A percentile compares a stretch with the other conserved stretches of the same genome.
Evolutionary conservation across 345 rosid species (phyloP).

Genomic region (Lumnitzera racemosa): DNA sequence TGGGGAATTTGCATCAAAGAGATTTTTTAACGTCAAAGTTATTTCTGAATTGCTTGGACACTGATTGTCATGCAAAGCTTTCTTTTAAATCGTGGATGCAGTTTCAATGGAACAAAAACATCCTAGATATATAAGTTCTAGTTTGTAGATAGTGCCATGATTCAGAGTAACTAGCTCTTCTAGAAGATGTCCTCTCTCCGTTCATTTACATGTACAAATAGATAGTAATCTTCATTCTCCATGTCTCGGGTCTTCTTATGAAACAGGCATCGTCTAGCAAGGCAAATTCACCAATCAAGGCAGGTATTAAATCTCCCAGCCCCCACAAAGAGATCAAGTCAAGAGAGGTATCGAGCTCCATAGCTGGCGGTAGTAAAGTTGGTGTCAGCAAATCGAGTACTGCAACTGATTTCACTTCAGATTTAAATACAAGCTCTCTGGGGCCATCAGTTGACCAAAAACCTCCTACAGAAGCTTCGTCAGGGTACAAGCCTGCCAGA

Average conservation of each 20-base stretch:
- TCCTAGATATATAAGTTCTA: no score
- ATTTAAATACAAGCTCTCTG: slow-evolving; percentile 8
- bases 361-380: slow-evolving; percentile 15
- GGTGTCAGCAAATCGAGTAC: slow-evolving; percentile 7
- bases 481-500: slow-evolving; percentile 9
- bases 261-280: slow-evolving; percentile 23
- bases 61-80: no score
- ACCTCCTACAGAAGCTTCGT: slow-evolving; percentile 11
- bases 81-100: no score
- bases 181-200: no score
- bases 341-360: slow-evolving; percentile 17
- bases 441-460: slow-evolving; percentile 8
- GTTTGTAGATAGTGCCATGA: no score
- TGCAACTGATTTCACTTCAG: slow-evolving; percentile 1
- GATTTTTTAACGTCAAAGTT: no score
- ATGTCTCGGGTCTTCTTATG: neutral
- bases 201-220: no score
- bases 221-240: no score
- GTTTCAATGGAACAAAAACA: no score
- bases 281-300: slow-evolving; percentile 13
- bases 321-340: slow-evolving; percentile 15
- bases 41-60: no score
- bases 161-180: no score
- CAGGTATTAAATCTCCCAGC: slow-evolving; percentile 15
- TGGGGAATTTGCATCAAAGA: no score